These are phyloP conservation scores for Dactylorhiza incarnata DNA, from an alignment of 106 monocot genomes.

Conservation along the genomic window DNA sequence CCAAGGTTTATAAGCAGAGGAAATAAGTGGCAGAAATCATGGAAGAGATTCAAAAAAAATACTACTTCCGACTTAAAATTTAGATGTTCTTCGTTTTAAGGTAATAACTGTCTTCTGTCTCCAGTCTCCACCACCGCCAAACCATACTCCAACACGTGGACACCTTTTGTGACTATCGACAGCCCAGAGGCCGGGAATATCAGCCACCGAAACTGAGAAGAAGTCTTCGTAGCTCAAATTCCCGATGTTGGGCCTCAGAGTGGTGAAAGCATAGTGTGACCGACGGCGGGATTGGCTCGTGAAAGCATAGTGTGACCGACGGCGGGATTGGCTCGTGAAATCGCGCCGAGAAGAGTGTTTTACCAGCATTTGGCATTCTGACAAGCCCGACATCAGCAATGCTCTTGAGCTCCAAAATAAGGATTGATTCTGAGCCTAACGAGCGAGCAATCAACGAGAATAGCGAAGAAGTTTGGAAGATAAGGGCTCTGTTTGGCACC, in stretches of 20 bases:
- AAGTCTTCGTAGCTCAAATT: conserved; percentile 74
- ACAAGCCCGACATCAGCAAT: conserved; percentile 94
- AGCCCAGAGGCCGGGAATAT: conserved; percentile 46
- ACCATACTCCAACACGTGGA: too few relatives aligned
- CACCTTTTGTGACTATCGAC: too few relatives aligned
- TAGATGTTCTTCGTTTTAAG: too few relatives aligned
- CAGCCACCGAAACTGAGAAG: conserved; percentile 80
- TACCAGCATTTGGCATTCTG: conserved; percentile 91
- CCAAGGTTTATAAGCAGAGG: too few relatives aligned
- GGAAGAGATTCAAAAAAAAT: too few relatives aligned
- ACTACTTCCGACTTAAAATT: too few relatives aligned
- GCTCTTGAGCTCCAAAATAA: conserved; percentile 91
- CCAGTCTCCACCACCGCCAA: too few relatives aligned
- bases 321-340: conserved; percentile 73
- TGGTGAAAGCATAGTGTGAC: conserved; percentile 96
- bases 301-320: conserved; percentile 96
- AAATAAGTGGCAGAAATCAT: too few relatives aligned
- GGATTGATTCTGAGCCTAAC: conserved; percentile 60
- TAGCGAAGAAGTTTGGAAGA: background rate
- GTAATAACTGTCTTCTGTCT: too few relatives aligned
- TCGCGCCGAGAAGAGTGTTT: conserved; percentile 78
- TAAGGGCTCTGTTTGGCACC: too few relatives aligned
- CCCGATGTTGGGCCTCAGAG: conserved; percentile 83
- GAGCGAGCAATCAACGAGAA: conserved; percentile 26
- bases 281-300: conserved; percentile 68